phyloP scores from a whole-genome alignment of 2,329 filamentous ascomycete genomes.

The Claviceps sp. region DNA sequence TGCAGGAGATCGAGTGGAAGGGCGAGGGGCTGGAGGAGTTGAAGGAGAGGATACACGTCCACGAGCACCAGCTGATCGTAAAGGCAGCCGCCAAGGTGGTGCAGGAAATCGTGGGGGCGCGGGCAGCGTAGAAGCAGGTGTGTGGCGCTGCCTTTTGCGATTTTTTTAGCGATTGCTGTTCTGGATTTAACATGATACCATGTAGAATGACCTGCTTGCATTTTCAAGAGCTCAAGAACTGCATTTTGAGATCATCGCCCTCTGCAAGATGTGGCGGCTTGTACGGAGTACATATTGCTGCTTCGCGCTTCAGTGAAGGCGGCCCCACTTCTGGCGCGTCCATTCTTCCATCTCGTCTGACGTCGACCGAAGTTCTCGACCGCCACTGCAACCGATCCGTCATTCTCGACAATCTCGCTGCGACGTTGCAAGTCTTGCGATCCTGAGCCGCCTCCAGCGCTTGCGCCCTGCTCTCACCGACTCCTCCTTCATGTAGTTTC shows the following conservation, averaged over 20 bases:
- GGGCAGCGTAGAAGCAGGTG: neutral
- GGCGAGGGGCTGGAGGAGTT: conserved; percentile 53
- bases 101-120: conserved; percentile 19
- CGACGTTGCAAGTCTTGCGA: too few species aligned
- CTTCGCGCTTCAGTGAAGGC: too few species aligned
- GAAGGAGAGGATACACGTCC: conserved; percentile 57
- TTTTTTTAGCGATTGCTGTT: neutral
- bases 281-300: too few species aligned
- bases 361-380: too few species aligned
- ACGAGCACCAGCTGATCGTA: conserved; percentile 70
- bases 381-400: too few species aligned
- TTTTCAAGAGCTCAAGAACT: too few species aligned
- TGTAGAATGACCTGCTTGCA: too few species aligned
- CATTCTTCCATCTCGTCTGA: too few species aligned
- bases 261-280: too few species aligned
- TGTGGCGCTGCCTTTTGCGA: neutral
- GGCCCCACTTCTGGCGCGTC: too few species aligned
- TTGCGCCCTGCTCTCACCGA: neutral
- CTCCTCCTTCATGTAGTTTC: neutral
- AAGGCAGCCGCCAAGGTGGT: conserved; percentile 48
- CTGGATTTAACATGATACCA: neutral
- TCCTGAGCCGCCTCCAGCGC: neutral
- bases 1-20: conserved; percentile 37
- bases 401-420: too few species aligned
- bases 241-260: too few species aligned